Evolutionary conservation across 305 asterid species (phyloP).

Genomic region (Solanum aculeatissimum): DNA sequence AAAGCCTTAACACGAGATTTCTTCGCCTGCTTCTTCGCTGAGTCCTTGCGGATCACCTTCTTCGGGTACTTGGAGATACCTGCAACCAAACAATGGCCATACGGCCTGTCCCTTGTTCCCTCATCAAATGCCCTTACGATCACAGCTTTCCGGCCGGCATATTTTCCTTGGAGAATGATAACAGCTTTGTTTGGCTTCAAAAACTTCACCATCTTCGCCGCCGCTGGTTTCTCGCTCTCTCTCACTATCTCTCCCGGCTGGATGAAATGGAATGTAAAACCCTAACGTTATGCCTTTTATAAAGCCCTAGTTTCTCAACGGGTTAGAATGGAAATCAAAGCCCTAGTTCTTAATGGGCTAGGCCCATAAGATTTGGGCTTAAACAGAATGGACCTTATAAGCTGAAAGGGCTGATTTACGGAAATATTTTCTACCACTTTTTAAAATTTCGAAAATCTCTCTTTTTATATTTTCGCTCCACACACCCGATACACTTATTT

Average conservation of each 20-base stretch:
- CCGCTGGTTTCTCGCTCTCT: background rate
- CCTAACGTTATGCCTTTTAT: background rate
- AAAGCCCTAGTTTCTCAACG: background rate
- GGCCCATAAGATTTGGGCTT: background rate
- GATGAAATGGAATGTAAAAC: background rate
- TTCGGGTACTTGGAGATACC: conserved; percentile 26
- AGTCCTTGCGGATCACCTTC: conserved; percentile 31
- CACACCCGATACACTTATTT: too few species aligned
- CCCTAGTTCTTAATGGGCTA: background rate
- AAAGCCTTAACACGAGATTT: conserved; percentile 28
- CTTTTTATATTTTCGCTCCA: too few species aligned
- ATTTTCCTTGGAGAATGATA: conserved; percentile 24
- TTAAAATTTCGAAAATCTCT: too few species aligned
- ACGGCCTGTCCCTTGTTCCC: conserved; percentile 24
- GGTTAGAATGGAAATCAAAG: background rate
- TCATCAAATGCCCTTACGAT: conserved; percentile 22
- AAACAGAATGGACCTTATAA: background rate
- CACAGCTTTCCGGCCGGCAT: conserved; percentile 24
- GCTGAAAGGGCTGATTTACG: background rate
- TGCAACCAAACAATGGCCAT: conserved; percentile 26
- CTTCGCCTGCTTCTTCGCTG: conserved; percentile 32
- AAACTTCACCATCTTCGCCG: conserved; percentile 23
- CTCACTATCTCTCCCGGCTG: background rate
- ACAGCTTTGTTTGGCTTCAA: conserved; percentile 28
- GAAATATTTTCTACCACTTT: too few species aligned